Evolutionary conservation across 495 filamentous ascomycete species (phyloP).

Genomic region (Umbilicaria muhlenbergii): DNA sequence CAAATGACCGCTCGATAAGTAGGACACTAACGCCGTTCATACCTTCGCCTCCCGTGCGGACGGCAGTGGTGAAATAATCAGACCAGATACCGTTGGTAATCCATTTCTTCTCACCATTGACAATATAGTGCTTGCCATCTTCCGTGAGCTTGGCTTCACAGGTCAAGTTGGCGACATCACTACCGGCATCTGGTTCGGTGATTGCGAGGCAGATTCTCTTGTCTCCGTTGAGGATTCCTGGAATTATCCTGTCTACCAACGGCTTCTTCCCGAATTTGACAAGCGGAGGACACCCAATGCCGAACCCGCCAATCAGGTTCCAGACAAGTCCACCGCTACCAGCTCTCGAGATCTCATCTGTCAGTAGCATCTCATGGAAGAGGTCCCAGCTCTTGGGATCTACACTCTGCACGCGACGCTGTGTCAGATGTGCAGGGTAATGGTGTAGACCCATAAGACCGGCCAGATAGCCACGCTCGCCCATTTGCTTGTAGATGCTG

Average conservation of each 20-base stretch:
- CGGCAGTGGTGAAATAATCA: conserved; percentile 95
- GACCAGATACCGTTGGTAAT: conserved; percentile 95
- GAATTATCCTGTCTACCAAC: conserved; percentile 69
- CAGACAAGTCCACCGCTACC: conserved; percentile 94
- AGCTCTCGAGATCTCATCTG: conserved; percentile 79
- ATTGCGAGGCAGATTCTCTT: conserved; percentile 90
- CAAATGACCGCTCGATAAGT: conserved; percentile 66
- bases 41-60: conserved; percentile 69
- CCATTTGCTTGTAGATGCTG: conserved; percentile 89
- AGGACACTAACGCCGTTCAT: conserved; percentile 88
- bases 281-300: conserved; percentile 82
- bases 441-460: conserved; percentile 65
- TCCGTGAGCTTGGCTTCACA: conserved; percentile 87
- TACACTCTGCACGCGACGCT: conserved; percentile 58
- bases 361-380: conserved; percentile 91
- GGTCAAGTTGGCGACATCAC: conserved; percentile 85
- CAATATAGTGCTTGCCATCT: conserved; percentile 97
- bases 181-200: conserved; percentile 67
- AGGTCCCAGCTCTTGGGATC: conserved; percentile 85
- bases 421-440: conserved; percentile 60
- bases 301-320: conserved; percentile 90
- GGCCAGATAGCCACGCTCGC: conserved; percentile 78
- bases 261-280: conserved; percentile 85
- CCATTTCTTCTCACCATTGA: conserved; percentile 99
- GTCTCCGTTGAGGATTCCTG: conserved; percentile 75